These are phyloP conservation scores for Diaporthe sp. DNA, from an alignment of 2,329 filamentous ascomycete genomes.

Conservation along the genomic window DNA sequence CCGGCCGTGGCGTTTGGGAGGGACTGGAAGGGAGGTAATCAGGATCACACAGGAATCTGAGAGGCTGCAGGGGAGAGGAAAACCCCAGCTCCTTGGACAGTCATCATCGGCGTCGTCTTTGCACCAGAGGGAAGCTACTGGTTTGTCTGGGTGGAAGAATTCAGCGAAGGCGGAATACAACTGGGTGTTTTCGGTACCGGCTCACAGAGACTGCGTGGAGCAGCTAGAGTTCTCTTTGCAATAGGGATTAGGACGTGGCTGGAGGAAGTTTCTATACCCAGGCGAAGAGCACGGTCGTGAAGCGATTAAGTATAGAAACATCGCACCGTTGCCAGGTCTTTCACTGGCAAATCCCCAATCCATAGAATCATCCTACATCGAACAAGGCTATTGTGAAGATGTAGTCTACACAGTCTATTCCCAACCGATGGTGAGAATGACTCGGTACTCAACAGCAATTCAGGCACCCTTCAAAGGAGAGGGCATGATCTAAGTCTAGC, in stretches of 20 bases:
- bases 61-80: not conserved
- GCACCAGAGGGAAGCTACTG: not conserved
- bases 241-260: not conserved
- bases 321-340: not conserved
- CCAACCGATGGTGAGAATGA: not conserved
- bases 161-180: slow-evolving; percentile 1
- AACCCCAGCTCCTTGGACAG: slow-evolving; percentile 8
- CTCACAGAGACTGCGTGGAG: not conserved
- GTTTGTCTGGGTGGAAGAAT: not conserved
- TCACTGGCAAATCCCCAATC: slow-evolving; percentile 6
- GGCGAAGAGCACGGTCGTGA: not conserved
- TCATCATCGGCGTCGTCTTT: not conserved
- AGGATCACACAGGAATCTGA: not conserved
- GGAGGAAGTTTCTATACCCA: slow-evolving; percentile 3
- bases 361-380: slow-evolving; percentile 8
- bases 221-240: not conserved
- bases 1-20: slow-evolving; percentile 15
- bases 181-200: not conserved
- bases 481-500: not conserved
- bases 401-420: not conserved
- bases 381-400: not conserved
- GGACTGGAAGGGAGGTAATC: not conserved
- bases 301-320: slow-evolving; percentile 15
- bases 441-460: not conserved
- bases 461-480: not conserved